Evolutionary conservation across 345 rosid species (phyloP), one percentile per base, ranked within the genome.

Genomic region (Salix koriyanagi): DNA sequence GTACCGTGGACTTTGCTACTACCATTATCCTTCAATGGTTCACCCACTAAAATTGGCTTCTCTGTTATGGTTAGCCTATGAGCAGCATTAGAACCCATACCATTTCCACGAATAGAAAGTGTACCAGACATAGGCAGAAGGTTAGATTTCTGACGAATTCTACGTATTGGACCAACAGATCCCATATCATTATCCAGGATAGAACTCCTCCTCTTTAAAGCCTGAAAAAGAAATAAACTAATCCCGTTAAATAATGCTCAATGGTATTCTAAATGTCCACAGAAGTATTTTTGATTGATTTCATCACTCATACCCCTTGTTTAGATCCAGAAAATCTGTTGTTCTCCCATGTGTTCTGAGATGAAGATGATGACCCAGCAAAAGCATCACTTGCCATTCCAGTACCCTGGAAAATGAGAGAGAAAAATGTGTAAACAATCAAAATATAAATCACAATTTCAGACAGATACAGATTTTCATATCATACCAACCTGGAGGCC

Each of bases 111-210:
- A 41, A 48, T 36, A 72, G 85, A 79, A 52, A 65, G 65, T 72
- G 76, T 66, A 41, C 83, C 83, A 79, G 88, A 81, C 75, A 82
- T 75, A 73, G 88, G 83, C 72, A 85, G 73, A 69, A 91, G 85
- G 78, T 86, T 91, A 44, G 96, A 86, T 75, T 96, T 96, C 78
- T 93, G 97, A 46, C 98, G 94, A 77, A 91, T 91, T 81, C 98
- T 90, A 41, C 98, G 94, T 75, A 94, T 86, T 76, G 98, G 93
- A 64, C 97, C 97, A 75, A 85, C 83, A 77, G 94, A 87, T 62
- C 94, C 92, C 9, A 91, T 84, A 83, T 87, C 97, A 88, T 80
- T 87, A 70, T 96, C 96, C 41, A 96, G 84, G 52, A 87, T 90
- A 34, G 95, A 89, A 82, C 90, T 91, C 85, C 95, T 82, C 67